Conservation (phyloP, 495 filamentous ascomycete species). For the Staphylotrichum tortipilum region DNA sequence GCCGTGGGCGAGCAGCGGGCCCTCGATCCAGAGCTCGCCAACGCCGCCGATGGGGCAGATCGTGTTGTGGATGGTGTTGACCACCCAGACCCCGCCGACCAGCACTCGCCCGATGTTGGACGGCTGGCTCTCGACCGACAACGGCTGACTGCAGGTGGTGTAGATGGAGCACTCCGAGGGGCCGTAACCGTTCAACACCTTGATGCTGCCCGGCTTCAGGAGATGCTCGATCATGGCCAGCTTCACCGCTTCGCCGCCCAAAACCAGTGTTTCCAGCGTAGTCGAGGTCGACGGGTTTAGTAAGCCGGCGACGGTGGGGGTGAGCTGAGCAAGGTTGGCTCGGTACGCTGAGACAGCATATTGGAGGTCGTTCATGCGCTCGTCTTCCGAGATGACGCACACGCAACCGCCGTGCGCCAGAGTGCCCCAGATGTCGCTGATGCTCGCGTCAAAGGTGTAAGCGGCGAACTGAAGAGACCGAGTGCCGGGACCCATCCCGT, state of each 20-base stretch:
- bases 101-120: too few species aligned
- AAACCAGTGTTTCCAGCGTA: conserved; percentile 38
- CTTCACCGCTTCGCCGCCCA: conserved; percentile 48
- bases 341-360: conserved; percentile 16
- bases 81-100: too few species aligned
- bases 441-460: conserved; percentile 50
- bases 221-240: conserved; percentile 40
- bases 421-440: conserved; percentile 46
- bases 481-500: neutral
- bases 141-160: too few species aligned
- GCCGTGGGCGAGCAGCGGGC: conserved; percentile 41
- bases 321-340: conserved; percentile 18
- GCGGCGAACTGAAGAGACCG: conserved; percentile 45
- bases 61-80: conserved; percentile 45
- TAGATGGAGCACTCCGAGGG: conserved; percentile 43
- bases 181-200: conserved; percentile 34
- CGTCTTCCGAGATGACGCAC: conserved; percentile 50
- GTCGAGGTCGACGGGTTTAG: conserved; percentile 24
- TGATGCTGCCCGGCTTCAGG: conserved; percentile 45
- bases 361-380: conserved; percentile 31
- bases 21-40: conserved; percentile 58
- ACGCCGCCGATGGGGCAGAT: conserved; percentile 50
- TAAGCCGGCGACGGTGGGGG: conserved; percentile 12
- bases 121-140: too few species aligned
- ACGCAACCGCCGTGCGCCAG: conserved; percentile 51